Base-by-base conservation (phyloP, 768 basidiomycete species). In the Ramaria sp. region DNA sequence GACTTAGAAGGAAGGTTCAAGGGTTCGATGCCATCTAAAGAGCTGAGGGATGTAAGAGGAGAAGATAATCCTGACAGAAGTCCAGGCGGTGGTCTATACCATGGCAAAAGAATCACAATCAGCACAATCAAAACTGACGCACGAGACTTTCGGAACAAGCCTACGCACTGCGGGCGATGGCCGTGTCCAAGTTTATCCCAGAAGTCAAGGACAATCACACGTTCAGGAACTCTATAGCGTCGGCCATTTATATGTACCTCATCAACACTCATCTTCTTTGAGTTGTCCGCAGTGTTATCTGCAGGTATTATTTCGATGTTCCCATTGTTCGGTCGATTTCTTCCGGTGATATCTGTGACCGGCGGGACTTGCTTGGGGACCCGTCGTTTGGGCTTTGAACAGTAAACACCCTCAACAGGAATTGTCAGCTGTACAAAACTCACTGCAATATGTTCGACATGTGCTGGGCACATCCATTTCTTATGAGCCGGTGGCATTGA, bases 391-490 rank as follows among this genome's bases (percentile, higher is more conserved):
- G 83, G 78, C 93, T 96, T 19, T 42, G 34, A 17, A 41, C 27
- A 30, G 37, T 31, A 49, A 57, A 31, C 11, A 22, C n/a, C 11
- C n/a, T 17, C n/a, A 9, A n/a, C n/a, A 22, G 46, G 30, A 27
- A 24, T 13, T 30, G 46, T 27, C 53, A 46, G 55, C 37, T 19
- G 47, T 31, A 42, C 49, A 37, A 51, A 7, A 74, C 91, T 70
- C 67, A 95, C 94, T 59, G 89, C 68, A 53, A 84, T 78, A 58
- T 83, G 82, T 62, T 96, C 93, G n/a, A 83, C 84, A 66, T 99
- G 96, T 65, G 95, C 91, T 7, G 96, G 96, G 69, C 96, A 99
- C 93, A 95, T 96, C 94, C 95, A 99, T 69, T 94, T 96, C 75
- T 84, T 88, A 62, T 82, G 82, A 58, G 86, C 82, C 12, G 86